phyloP scores from a whole-genome alignment of 495 filamentous ascomycete species.

The Evernia prunastri region DNA sequence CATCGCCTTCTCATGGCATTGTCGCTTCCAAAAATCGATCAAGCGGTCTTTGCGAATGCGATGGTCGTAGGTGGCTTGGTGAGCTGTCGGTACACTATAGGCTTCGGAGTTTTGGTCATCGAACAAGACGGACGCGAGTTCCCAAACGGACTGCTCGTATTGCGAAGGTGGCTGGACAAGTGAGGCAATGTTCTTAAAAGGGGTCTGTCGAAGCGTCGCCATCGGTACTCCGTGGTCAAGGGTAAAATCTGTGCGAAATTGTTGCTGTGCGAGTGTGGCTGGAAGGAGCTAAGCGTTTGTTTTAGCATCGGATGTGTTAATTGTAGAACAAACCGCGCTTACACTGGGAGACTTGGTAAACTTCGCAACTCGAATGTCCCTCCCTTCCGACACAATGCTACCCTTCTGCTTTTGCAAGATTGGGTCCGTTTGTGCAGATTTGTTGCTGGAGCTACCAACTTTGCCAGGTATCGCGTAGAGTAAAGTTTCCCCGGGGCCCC shows the following conservation, averaged over 20 bases:
- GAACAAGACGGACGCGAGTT: slow-evolving; percentile 78
- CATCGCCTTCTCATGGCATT: slow-evolving; percentile 51
- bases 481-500: slow-evolving; percentile 48
- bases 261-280: slow-evolving; percentile 38
- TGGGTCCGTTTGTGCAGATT: slow-evolving; percentile 25
- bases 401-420: slow-evolving; percentile 32
- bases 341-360: slow-evolving; percentile 40
- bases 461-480: slow-evolving; percentile 21
- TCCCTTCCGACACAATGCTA: slow-evolving; percentile 36
- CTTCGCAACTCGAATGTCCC: slow-evolving; percentile 50
- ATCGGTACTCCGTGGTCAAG: slow-evolving; percentile 41
- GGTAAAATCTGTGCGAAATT: slow-evolving; percentile 34
- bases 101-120: slow-evolving; percentile 54
- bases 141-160: slow-evolving; percentile 62
- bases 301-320: slow-evolving; percentile 20
- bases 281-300: slow-evolving; percentile 30
- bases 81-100: slow-evolving; percentile 38
- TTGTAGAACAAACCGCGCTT: slow-evolving; percentile 18
- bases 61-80: slow-evolving; percentile 38
- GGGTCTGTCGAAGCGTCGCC: slow-evolving; percentile 36
- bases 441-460: slow-evolving; percentile 5
- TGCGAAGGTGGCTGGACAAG: slow-evolving; percentile 28
- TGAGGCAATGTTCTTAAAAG: slow-evolving; percentile 35
- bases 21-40: slow-evolving; percentile 40
- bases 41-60: slow-evolving; percentile 51